These are phyloP conservation scores for Cyanodermella asteris DNA, from an alignment of 2,329 filamentous ascomycete genomes.

Conservation along the genomic window DNA sequence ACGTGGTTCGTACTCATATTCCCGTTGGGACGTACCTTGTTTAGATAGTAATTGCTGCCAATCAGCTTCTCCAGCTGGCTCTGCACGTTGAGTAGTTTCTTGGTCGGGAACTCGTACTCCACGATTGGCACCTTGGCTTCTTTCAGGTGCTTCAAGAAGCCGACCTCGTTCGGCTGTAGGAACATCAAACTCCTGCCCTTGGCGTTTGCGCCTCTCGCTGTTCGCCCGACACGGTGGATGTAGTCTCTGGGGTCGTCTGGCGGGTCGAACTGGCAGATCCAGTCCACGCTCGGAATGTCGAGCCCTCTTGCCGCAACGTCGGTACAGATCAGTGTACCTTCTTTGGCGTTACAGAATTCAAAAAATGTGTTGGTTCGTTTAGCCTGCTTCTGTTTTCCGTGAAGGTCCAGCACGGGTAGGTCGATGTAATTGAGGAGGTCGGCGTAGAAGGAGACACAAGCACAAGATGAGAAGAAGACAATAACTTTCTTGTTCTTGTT, in stretches of 20 bases:
- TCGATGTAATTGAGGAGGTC: constrained; percentile 97
- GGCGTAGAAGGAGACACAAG: constrained; percentile 85
- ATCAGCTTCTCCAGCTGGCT: constrained; percentile 88
- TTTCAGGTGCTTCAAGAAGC: constrained; percentile 79
- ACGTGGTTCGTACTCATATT: background rate
- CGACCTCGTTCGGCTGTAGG: constrained; percentile 75
- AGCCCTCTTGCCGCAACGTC: constrained; percentile 89
- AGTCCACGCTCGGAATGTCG: constrained; percentile 90
- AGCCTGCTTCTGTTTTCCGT: constrained; percentile 96
- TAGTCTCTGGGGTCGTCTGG: constrained; percentile 73
- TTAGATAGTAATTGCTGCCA: constrained; percentile 86
- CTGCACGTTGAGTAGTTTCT: constrained; percentile 80
- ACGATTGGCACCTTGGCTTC: constrained; percentile 80
- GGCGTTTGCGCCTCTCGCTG: constrained; percentile 60
- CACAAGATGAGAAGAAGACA: constrained; percentile 84
- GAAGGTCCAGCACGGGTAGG: constrained; percentile 63
- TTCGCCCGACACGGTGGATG: constrained; percentile 90
- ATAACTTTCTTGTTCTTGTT: constrained; percentile 94
- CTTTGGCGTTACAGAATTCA: constrained; percentile 71
- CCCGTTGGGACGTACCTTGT: constrained; percentile 45
- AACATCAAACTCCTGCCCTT: constrained; percentile 86
- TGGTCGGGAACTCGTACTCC: constrained; percentile 84
- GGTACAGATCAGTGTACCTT: constrained; percentile 82
- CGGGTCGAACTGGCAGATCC: constrained; percentile 89
- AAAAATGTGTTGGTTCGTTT: constrained; percentile 99